These are phyloP conservation scores for Colletotrichum liaoningense DNA, from an alignment of 2,329 filamentous ascomycete species.

Conservation along the genomic window DNA sequence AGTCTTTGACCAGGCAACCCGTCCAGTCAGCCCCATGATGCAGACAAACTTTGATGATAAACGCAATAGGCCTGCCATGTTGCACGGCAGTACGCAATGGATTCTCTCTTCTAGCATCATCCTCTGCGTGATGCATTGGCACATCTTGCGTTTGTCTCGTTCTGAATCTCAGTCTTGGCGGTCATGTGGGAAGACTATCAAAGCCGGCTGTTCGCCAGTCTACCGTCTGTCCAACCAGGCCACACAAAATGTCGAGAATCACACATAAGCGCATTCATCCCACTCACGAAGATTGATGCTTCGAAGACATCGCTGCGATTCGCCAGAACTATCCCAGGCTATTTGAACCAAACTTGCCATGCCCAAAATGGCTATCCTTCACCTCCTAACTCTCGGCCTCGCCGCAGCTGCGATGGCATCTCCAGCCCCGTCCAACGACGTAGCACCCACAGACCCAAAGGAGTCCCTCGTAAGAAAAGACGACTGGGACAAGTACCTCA, in stretches of 20 bases:
- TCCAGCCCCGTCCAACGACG: background rate
- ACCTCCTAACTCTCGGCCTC: background rate
- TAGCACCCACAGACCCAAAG: background rate
- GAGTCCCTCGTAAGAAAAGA: background rate
- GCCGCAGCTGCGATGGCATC: background rate
- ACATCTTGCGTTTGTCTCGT: background rate
- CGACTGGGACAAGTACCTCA: background rate
- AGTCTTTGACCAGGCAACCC: no score
- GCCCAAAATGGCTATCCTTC: background rate
- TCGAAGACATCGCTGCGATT: background rate
- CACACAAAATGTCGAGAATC: no score
- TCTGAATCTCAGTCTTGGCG: background rate
- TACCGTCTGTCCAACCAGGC: no score
- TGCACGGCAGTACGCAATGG: background rate
- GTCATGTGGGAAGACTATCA: background rate
- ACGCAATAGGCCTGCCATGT: background rate
- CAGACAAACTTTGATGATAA: background rate
- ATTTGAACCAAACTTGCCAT: background rate
- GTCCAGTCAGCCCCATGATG: background rate
- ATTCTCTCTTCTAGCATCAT: background rate
- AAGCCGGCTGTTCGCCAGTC: background rate
- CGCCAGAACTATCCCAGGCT: background rate
- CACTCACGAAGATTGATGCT: no score
- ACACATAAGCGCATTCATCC: no score
- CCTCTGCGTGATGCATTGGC: background rate